phyloP scores from a whole-genome alignment of 371 early-diverging fungal species.

The Mortierella sp. region DNA sequence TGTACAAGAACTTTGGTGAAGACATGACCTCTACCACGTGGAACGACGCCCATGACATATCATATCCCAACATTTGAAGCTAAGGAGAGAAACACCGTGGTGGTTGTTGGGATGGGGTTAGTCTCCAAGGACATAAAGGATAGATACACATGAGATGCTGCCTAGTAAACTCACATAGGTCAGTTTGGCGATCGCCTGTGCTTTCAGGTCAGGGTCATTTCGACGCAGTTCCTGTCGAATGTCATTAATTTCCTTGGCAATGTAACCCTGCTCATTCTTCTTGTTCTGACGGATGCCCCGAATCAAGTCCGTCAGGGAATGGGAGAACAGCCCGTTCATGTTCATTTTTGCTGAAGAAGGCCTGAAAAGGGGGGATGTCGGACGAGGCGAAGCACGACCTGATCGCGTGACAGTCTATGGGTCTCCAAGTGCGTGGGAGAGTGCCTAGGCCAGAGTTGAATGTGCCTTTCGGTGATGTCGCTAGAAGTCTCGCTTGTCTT shows the following conservation, averaged over 20 bases:
- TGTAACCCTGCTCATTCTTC: slow-evolving; percentile 88
- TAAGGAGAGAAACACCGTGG: slow-evolving; percentile 45
- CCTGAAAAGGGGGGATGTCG: too few species aligned
- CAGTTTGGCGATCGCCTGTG: slow-evolving; percentile 90
- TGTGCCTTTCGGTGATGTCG: too few species aligned
- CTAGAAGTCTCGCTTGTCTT: too few species aligned
- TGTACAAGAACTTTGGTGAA: slow-evolving; percentile 83
- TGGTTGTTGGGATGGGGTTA: background rate
- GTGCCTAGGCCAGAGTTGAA: too few species aligned
- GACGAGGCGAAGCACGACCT: too few species aligned
- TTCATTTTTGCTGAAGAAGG: slow-evolving; percentile 3
- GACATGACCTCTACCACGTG: slow-evolving; percentile 98
- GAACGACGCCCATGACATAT: slow-evolving; percentile 96
- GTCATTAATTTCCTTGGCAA: slow-evolving; percentile 84
- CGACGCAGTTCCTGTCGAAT: slow-evolving; percentile 87
- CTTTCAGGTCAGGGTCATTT: slow-evolving; percentile 88
- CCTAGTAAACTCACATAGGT: slow-evolving; percentile 73
- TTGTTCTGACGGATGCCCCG: slow-evolving; percentile 95
- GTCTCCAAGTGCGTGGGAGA: too few species aligned
- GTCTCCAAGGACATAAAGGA: background rate
- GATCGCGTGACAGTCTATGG: too few species aligned
- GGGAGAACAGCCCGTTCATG: slow-evolving; percentile 76
- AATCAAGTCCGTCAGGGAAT: slow-evolving; percentile 87
- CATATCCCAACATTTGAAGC: slow-evolving; percentile 97
- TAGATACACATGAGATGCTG: background rate